Base-by-base conservation (phyloP, 345 rosid species). In the Balakata baccata region DNA sequence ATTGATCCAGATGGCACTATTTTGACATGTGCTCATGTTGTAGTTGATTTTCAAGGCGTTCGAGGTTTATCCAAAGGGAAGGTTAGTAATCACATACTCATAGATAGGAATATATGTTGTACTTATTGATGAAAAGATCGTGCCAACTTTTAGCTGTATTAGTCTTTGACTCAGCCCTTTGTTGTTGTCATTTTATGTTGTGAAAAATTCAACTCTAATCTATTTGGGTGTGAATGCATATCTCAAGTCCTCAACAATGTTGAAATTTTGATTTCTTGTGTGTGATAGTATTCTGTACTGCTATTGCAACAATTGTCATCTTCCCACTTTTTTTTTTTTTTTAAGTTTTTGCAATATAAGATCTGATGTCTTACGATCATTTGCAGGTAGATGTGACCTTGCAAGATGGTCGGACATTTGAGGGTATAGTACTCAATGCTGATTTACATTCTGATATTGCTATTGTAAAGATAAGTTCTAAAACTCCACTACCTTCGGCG, bases 401-500 rank as follows among this genome's bases (percentile, higher is more conserved):
- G 85, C 98, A 92, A 87, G 98, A 94, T 86, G 97, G 98, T 66
- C 83, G 97, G 73, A 88, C 86, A 9, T 94, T 92, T 74, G 86
- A 89, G 78, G 98, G 97, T 29, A 87, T 83, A 41, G 97, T 94
- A 75, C 72, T 88, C 54, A 88, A 94, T 75, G 86, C 86, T 39
- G 98, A 94, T 84, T 68, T 92, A 73, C 98, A 90, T 76, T 94
- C 98, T 47, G 97, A 94, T 81, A 92, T 94, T 78, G 98, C 97
- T 74, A 84, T 94, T 11, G 93, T 92, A 58, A 94, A 90, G 85
- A 94, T 94, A 69, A 82, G 88, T 38, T 92, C 95, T 1, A 89
- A 87, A 77, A 85, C 86, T 43, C 93, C 98, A 59, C 85, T 92
- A 67, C 97, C 95, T 46, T 82, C 85, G 20, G 97, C 97, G 62